These are phyloP conservation scores for Lentinula boryana DNA, from an alignment of 768 basidiomycete species.

Conservation along the genomic window DNA sequence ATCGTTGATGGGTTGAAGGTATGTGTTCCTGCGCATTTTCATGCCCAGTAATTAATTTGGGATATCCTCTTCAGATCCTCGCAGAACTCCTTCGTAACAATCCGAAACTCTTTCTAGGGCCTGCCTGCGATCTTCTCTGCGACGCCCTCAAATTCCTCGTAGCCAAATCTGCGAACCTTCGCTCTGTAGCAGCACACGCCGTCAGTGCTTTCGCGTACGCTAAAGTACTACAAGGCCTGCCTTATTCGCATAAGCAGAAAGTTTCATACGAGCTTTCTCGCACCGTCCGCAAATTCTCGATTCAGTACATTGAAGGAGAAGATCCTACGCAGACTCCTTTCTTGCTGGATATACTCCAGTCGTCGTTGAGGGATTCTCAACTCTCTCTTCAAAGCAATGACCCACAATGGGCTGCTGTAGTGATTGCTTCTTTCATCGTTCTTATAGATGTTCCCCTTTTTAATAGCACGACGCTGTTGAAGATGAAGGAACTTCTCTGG, in stretches of 20 bases:
- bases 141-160: conserved; percentile 24
- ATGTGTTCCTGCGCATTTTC: conserved; percentile 6
- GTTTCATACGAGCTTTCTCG: conserved; percentile 19
- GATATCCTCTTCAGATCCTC: conserved; percentile 22
- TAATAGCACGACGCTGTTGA: conserved; percentile 27
- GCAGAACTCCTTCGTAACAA: conserved; percentile 30
- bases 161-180: conserved; percentile 22
- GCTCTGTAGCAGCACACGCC: conserved; percentile 51
- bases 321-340: conserved; percentile 19
- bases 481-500: conserved; percentile 28
- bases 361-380: neutral
- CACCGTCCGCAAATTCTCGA: conserved; percentile 21
- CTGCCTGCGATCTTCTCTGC: conserved; percentile 45
- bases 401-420: conserved; percentile 38
- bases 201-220: conserved; percentile 49
- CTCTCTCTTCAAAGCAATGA: conserved; percentile 13
- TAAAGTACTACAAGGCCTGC: conserved; percentile 18
- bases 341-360: conserved; percentile 12
- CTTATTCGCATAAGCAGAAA: neutral
- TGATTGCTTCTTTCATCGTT: conserved; percentile 40
- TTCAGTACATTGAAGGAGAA: conserved; percentile 15
- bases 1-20: conserved; percentile 23
- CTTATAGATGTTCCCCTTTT: conserved; percentile 41
- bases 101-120: conserved; percentile 40
- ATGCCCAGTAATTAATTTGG: neutral